Conservation (phyloP, 768 basidiomycete species). For the Rhodocollybia butyracea region DNA sequence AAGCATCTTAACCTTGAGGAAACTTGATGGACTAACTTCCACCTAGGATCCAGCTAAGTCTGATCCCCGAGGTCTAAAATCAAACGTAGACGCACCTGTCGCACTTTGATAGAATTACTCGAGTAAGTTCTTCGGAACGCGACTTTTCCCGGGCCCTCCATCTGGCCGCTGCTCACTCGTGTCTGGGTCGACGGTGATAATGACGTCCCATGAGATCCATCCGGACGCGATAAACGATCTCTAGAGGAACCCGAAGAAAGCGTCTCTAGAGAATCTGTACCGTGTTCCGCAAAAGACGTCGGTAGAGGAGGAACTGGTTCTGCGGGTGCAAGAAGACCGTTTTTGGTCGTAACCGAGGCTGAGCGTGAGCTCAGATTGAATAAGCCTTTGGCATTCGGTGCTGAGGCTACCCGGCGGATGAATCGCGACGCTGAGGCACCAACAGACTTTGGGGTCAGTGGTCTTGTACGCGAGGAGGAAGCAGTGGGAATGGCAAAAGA, state of each 20-base stretch:
- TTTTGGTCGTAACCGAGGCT: slow-evolving; percentile 58
- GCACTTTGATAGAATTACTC: slow-evolving; percentile 94
- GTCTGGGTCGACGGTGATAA: slow-evolving; percentile 37
- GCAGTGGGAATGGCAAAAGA: slow-evolving; percentile 35
- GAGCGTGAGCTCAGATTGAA: slow-evolving; percentile 64
- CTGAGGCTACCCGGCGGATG: slow-evolving; percentile 92
- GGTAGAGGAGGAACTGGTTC: slow-evolving; percentile 58
- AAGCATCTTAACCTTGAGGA: slow-evolving; percentile 96
- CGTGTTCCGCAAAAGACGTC: slow-evolving; percentile 51
- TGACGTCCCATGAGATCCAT: slow-evolving; percentile 31
- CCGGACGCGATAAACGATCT: slow-evolving; percentile 41
- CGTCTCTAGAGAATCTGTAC: slow-evolving; percentile 73
- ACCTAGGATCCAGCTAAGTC: slow-evolving; percentile 47
- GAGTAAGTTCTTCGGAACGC: slow-evolving; percentile 95
- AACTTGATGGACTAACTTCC: slow-evolving; percentile 91
- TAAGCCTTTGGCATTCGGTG: slow-evolving; percentile 92
- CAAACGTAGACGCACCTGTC: slow-evolving; percentile 52
- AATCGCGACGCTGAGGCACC: slow-evolving; percentile 80
- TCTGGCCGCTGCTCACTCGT: slow-evolving; percentile 41
- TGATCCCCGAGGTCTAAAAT: slow-evolving; percentile 6
- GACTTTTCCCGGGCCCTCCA: slow-evolving; percentile 54
- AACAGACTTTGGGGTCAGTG: slow-evolving; percentile 66
- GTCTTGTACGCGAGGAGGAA: slow-evolving; percentile 45
- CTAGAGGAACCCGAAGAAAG: slow-evolving; percentile 74
- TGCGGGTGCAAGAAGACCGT: slow-evolving; percentile 74